Percentiles rank a stretch among this genome's conserved stretches.
These are phyloP conservation scores for Diplogelasinospora grovesii DNA, from an alignment of 495 filamentous ascomycete species.

Conservation along the genomic window DNA sequence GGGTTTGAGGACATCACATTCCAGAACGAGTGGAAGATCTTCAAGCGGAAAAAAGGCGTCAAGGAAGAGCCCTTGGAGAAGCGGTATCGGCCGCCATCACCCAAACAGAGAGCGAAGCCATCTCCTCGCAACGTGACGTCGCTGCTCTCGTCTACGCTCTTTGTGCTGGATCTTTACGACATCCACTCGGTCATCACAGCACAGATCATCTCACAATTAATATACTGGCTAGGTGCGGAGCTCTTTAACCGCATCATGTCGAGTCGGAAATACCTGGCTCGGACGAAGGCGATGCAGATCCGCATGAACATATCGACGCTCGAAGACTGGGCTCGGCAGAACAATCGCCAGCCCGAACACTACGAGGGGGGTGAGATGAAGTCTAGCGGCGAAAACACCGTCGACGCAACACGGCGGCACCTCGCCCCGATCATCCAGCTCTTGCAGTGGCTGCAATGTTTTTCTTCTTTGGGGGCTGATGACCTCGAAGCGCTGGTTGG, in stretches of 20 bases:
- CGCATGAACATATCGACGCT: conserved; percentile 95
- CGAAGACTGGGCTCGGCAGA: conserved; percentile 91
- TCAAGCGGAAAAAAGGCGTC: conserved; percentile 79
- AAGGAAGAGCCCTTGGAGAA: conserved; percentile 87
- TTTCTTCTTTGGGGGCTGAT: conserved; percentile 84
- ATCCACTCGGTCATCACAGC: conserved; percentile 95
- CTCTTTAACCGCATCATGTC: conserved; percentile 98
- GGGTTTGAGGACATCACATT: conserved; percentile 95
- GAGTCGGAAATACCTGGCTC: conserved; percentile 86
- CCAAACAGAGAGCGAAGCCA: conserved; percentile 82
- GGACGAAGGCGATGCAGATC: conserved; percentile 99
- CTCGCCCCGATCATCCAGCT: conserved; percentile 89
- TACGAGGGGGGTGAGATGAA: conserved; percentile 87
- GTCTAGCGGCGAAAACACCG: conserved; percentile 76
- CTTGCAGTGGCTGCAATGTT: conserved; percentile 95
- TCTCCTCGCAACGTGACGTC: conserved; percentile 97
- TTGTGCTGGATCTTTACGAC: conserved; percentile 96
- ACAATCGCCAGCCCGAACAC: conserved; percentile 92
- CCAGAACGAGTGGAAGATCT: conserved; percentile 96
- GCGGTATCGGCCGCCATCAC: conserved; percentile 88
- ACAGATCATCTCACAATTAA: conserved; percentile 84
- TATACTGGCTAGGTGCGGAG: conserved; percentile 96
- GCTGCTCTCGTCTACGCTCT: conserved; percentile 89
- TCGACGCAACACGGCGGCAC: conserved; percentile 76
- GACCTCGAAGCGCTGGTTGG: conserved; percentile 78